Conservation (phyloP, 495 filamentous ascomycete species). For the Choiromyces venosus region DNA sequence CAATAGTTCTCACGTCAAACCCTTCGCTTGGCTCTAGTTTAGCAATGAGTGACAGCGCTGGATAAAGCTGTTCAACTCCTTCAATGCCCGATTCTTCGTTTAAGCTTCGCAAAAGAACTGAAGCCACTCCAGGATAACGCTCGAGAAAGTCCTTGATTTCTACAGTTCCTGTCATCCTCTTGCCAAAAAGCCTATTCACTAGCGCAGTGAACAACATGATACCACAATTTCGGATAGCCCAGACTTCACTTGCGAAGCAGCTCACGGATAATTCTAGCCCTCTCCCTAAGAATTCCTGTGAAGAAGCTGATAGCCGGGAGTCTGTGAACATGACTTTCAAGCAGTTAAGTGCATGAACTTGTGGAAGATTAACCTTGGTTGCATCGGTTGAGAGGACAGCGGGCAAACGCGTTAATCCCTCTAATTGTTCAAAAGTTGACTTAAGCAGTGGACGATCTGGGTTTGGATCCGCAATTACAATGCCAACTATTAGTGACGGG, state of each 20-base stretch:
- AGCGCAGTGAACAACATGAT: conserved; percentile 81
- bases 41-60: conserved; percentile 74
- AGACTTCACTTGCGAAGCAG: conserved; percentile 63
- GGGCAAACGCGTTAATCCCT: conserved; percentile 53
- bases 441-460: conserved; percentile 52
- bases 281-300: conserved; percentile 65
- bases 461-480: conserved; percentile 57
- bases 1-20: conserved; percentile 45
- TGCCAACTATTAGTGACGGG: conserved; percentile 72
- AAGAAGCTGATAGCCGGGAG: conserved; percentile 58
- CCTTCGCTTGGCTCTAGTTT: conserved; percentile 55
- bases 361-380: conserved; percentile 62
- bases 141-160: conserved; percentile 57
- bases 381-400: conserved; percentile 44
- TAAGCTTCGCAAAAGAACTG: conserved; percentile 59
- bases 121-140: conserved; percentile 65
- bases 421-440: conserved; percentile 40
- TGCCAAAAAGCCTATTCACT: conserved; percentile 68
- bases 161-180: conserved; percentile 51
- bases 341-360: conserved; percentile 91
- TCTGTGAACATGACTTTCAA: conserved; percentile 81
- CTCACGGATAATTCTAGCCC: conserved; percentile 67
- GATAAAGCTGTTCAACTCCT: conserved; percentile 71
- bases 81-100: conserved; percentile 42
- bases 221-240: conserved; percentile 90